Evolutionary conservation across 352 stramenopile species (phyloP).

Genomic region (Pythium aristosporum): DNA sequence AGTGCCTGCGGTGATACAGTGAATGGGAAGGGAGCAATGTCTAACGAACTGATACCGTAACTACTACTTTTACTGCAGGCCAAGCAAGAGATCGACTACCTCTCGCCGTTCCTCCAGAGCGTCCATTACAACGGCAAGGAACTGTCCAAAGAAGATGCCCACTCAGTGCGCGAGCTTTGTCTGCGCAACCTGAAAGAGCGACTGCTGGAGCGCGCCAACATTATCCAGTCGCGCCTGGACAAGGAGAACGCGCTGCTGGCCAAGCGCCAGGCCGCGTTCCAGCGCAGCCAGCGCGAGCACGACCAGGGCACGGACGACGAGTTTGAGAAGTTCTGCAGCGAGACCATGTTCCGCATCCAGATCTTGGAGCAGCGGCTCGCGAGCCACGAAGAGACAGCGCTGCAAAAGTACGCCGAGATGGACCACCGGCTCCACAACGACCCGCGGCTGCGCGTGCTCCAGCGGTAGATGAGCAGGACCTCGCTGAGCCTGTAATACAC

Average conservation of each 20-base stretch:
- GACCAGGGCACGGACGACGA: slow-evolving; percentile 91
- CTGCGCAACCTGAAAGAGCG: slow-evolving; percentile 92
- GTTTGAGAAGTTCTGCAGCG: slow-evolving; percentile 93
- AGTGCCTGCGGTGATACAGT: slow-evolving; percentile 9
- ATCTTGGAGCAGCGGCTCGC: slow-evolving; percentile 93
- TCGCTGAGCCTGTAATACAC: slow-evolving; percentile 1
- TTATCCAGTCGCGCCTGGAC: slow-evolving; percentile 93
- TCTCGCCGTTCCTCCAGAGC: slow-evolving; percentile 92
- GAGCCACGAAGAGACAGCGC: slow-evolving; percentile 90
- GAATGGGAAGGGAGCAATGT: not conserved
- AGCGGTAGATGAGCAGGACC: slow-evolving; percentile 37
- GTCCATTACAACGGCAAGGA: slow-evolving; percentile 46
- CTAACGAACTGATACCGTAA: not conserved
- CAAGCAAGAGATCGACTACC: slow-evolving; percentile 89
- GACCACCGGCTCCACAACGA: slow-evolving; percentile 91
- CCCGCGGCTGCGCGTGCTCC: slow-evolving; percentile 69
- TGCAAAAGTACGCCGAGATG: slow-evolving; percentile 94
- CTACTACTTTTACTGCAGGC: slow-evolving; percentile 26
- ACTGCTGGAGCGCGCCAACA: slow-evolving; percentile 92
- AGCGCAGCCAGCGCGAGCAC: slow-evolving; percentile 90
- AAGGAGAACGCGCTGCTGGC: slow-evolving; percentile 90
- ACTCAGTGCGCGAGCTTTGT: slow-evolving; percentile 86
- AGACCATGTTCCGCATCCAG: slow-evolving; percentile 96
- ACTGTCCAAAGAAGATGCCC: slow-evolving; percentile 85
- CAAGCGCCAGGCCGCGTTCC: slow-evolving; percentile 92